A percentile compares a stretch with the other conserved stretches of the same genome.
Evolutionary conservation across 2,329 filamentous ascomycete genomes (phyloP).

Genomic region (Fonsecaea erecta): DNA sequence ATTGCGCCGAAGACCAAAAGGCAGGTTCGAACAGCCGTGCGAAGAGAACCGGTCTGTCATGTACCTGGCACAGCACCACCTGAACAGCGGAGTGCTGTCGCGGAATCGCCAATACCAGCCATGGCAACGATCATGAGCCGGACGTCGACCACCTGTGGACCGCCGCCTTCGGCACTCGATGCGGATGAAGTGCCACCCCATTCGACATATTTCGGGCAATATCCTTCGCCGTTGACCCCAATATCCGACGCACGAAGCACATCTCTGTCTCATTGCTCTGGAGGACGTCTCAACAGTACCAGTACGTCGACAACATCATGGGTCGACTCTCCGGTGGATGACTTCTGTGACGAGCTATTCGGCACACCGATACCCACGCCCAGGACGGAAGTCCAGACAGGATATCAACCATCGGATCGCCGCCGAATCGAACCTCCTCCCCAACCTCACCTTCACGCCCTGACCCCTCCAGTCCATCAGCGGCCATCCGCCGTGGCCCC

Average conservation of each 20-base stretch:
- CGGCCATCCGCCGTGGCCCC: background rate
- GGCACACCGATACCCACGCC: slow-evolving; percentile 19
- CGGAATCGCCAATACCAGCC: background rate
- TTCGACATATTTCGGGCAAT: background rate
- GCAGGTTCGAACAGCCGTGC: background rate
- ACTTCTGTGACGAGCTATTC: slow-evolving; percentile 16
- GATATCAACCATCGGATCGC: background rate
- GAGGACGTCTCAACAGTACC: background rate
- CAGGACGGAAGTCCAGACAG: background rate
- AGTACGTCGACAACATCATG: slow-evolving; percentile 2
- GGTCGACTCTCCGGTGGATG: slow-evolving; percentile 14
- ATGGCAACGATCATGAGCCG: slow-evolving; percentile 1
- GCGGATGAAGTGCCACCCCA: background rate
- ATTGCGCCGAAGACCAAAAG: slow-evolving; percentile 2
- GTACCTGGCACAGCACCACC: background rate
- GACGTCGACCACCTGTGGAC: slow-evolving; percentile 8
- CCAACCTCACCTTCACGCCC: background rate
- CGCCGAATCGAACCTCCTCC: background rate
- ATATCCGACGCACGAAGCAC: background rate
- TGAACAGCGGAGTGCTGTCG: background rate
- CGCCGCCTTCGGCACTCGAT: background rate
- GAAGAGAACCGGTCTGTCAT: background rate
- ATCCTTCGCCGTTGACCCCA: background rate
- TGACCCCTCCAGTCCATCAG: background rate
- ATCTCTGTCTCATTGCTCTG: background rate